Evolutionary conservation across 1,284 basidiomycete species (phyloP), one percentile per base, ranked within the genome.

Genomic region (Ustilago sp.): DNA sequence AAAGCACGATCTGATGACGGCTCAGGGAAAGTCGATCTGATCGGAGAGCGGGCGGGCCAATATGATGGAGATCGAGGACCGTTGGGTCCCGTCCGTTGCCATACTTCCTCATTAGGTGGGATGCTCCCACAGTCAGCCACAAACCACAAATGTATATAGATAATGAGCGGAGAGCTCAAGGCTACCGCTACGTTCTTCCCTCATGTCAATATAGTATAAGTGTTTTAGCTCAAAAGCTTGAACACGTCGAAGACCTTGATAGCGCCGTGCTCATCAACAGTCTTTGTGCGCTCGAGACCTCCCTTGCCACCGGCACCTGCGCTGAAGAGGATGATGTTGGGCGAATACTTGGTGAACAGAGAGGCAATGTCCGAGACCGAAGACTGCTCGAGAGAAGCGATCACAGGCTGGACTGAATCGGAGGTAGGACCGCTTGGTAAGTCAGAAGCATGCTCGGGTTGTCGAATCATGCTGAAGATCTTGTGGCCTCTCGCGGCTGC

Each of bases 281-380:
- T 88, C 74, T 89, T 89, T 1, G 90, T 92, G 38, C 92, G 86
- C 67, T 91, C 91, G 11, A 88, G 86, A 0, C 90, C 77, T 8
- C 91, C 91, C 79, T 91, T 91, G 0, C 91, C 91, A 0, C 91
- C 92, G 0, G 92, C 90, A 2, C 92, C 92, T 0, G 91, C 91
- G 23, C 89, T 87, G 80, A 91, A 93, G 73, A 92, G 88, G 15
- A 93, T 89, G 28, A 90, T 87, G 66, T 88, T 84, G 7, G 87
- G 87, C 53, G 89, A 87, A n/a, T 87, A 84, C 3, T 88, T 88
- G 32, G 87, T 76, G 72, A 93, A 90, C 2, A 88, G 87, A 1
- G 86, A 74, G 2, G 88, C 87, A 69, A 92, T 88, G 5, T 90
- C 88, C 3, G 86, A 66, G 0, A 88, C 87, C 0, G 89, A 81